Conservation (phyloP, 1,284 basidiomycete genomes). For the Phellinidium pouzarii region DNA sequence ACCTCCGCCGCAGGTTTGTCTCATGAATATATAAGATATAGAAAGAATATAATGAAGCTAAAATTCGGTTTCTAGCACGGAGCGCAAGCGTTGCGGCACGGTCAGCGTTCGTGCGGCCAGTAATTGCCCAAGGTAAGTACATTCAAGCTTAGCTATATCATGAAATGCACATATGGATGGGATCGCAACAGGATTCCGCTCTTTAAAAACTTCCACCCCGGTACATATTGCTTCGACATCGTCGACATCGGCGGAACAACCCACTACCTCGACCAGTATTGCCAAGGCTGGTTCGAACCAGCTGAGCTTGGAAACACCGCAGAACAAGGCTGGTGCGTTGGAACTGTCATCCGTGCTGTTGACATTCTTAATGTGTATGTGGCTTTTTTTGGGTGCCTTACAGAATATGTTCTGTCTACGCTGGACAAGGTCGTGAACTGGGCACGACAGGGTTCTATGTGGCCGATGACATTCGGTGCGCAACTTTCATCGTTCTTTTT, state of each 20-base stretch:
- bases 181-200: constrained; percentile 40
- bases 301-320: constrained; percentile 79
- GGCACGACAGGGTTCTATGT: constrained; percentile 97
- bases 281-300: constrained; percentile 81
- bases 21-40: too few relatives aligned
- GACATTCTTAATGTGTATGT: background rate
- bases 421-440: constrained; percentile 97
- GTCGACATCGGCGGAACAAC: constrained; percentile 41
- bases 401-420: constrained; percentile 95
- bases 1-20: constrained; percentile 12
- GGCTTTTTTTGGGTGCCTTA: background rate
- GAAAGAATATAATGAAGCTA: background rate
- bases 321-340: constrained; percentile 79
- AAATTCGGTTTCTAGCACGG: background rate
- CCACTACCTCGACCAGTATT: constrained; percentile 46
- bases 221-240: constrained; percentile 33
- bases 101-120: constrained; percentile 6
- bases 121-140: constrained; percentile 7
- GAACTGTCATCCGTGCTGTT: background rate
- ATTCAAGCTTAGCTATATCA: background rate
- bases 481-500: constrained; percentile 3
- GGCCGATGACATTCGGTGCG: constrained; percentile 97
- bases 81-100: constrained; percentile 6
- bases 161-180: background rate
- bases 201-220: constrained; percentile 47